phyloP scores from a whole-genome alignment of 495 filamentous ascomycete genomes.

The Penicillium waksmanii region DNA sequence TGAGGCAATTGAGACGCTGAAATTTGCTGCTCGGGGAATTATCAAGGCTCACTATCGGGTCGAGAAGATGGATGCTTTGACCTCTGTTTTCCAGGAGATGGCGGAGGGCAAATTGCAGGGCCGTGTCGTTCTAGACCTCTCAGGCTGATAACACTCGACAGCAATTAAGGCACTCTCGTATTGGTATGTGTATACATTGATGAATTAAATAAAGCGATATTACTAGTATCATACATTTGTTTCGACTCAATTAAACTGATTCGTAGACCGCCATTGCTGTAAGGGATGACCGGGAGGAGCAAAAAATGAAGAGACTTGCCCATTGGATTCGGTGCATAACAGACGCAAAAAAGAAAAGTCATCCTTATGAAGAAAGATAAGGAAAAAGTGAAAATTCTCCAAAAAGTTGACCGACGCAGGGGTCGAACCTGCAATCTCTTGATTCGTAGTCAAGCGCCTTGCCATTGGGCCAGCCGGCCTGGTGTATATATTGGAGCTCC shows the following conservation, averaged over 20 bases:
- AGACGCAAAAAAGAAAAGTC: background rate
- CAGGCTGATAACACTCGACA: constrained; percentile 17
- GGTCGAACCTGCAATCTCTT: constrained; percentile 58
- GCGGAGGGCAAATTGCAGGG: constrained; percentile 58
- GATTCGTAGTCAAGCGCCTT: constrained; percentile 75
- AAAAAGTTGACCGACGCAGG: constrained; percentile 44
- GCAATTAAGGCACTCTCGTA: no score
- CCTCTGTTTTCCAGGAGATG: constrained; percentile 65
- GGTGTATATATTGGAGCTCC: background rate
- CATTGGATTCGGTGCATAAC: background rate
- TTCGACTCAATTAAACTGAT: no score
- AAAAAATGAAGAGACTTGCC: background rate
- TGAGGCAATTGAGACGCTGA: constrained; percentile 68
- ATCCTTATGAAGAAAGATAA: background rate
- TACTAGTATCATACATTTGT: no score
- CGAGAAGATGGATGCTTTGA: constrained; percentile 66
- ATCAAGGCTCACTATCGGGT: constrained; percentile 61
- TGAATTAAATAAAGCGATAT: no score
- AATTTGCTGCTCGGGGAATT: constrained; percentile 64
- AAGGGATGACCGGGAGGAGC: no score
- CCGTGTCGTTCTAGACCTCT: constrained; percentile 62
- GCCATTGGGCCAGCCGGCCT: constrained; percentile 64
- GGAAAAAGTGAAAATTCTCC: background rate
- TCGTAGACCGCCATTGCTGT: no score
- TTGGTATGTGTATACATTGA: no score